phyloP scores from a whole-genome alignment of 805 yeast genomes.

The Saccharomyces eubayanus region DNA sequence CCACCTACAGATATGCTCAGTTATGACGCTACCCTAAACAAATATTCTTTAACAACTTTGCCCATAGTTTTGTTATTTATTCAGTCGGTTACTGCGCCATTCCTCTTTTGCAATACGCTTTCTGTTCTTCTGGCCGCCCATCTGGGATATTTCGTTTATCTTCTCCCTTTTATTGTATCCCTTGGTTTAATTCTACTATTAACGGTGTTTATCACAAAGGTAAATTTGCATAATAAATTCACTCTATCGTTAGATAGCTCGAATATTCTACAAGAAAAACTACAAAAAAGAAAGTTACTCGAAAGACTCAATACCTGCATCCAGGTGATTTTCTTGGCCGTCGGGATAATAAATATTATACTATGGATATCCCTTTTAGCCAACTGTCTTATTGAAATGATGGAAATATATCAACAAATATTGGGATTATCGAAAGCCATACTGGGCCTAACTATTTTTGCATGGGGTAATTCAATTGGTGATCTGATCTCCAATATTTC shows the following conservation, averaged over 20 bases:
- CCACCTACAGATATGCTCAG: conserved; percentile 20
- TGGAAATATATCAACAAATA: conserved; percentile 27
- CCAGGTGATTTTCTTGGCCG: conserved; percentile 8
- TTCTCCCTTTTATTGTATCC: conserved; percentile 9
- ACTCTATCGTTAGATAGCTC: conserved; percentile 14
- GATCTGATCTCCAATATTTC: conserved; percentile 83
- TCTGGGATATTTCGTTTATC: conserved; percentile 8
- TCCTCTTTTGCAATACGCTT: conserved; percentile 14
- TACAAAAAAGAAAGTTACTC: conserved; percentile 11
- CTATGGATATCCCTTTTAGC: conserved; percentile 30
- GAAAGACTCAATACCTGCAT: conserved; percentile 14
- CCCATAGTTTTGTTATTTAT: conserved; percentile 20
- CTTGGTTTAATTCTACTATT: conserved; percentile 6
- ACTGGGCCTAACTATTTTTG: conserved; percentile 85
- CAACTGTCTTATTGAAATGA: conserved; percentile 28
- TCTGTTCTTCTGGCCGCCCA: conserved; percentile 13
- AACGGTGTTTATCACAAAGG: conserved; percentile 10
- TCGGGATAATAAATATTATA: conserved; percentile 28
- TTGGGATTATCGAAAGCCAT: conserved; percentile 63
- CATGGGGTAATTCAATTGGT: conserved; percentile 89
- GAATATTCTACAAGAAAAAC: conserved; percentile 5
- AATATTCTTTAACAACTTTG: conserved; percentile 12
- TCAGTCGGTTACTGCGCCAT: conserved; percentile 30
- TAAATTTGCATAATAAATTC: conserved; percentile 15
- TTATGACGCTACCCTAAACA: conserved; percentile 18